phyloP scores from a whole-genome alignment of 2,329 filamentous ascomycete genomes.

The Macrophomina phaseolina region DNA sequence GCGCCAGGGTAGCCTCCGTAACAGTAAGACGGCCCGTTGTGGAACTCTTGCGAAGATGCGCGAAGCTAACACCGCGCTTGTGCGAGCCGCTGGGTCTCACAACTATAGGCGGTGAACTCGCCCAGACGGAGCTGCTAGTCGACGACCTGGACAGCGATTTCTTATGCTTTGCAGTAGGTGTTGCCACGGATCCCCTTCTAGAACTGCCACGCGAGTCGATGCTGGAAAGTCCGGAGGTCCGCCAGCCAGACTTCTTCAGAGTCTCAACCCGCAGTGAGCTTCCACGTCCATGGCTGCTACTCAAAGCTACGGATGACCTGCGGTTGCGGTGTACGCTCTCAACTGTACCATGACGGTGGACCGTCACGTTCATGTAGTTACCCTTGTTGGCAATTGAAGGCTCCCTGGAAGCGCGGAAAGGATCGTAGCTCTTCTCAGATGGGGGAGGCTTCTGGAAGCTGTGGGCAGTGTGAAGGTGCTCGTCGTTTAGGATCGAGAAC shows the following conservation, averaged over 20 bases:
- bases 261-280: constrained; percentile 52
- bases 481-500: constrained; percentile 63
- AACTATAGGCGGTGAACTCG: constrained; percentile 55
- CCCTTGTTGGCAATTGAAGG: constrained; percentile 30
- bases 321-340: constrained; percentile 30
- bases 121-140: constrained; percentile 53
- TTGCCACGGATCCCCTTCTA: constrained; percentile 35
- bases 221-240: constrained; percentile 40
- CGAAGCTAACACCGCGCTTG: constrained; percentile 69
- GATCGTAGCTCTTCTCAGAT: constrained; percentile 76
- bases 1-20: constrained; percentile 31
- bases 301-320: constrained; percentile 10
- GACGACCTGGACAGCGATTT: constrained; percentile 46
- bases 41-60: constrained; percentile 57
- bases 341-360: constrained; percentile 61
- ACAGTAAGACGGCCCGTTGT: constrained; percentile 46
- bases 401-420: constrained; percentile 73
- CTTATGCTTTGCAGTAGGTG: constrained; percentile 27
- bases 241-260: constrained; percentile 41
- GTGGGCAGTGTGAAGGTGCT: constrained; percentile 55
- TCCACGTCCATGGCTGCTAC: constrained; percentile 43
- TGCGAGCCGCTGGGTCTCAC: constrained; percentile 58
- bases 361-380: constrained; percentile 63
- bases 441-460: constrained; percentile 58
- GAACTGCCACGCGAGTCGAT: constrained; percentile 37